These are phyloP conservation scores for Nissolia schottii DNA, from an alignment of 306 rosid genomes.

Conservation along the genomic window DNA sequence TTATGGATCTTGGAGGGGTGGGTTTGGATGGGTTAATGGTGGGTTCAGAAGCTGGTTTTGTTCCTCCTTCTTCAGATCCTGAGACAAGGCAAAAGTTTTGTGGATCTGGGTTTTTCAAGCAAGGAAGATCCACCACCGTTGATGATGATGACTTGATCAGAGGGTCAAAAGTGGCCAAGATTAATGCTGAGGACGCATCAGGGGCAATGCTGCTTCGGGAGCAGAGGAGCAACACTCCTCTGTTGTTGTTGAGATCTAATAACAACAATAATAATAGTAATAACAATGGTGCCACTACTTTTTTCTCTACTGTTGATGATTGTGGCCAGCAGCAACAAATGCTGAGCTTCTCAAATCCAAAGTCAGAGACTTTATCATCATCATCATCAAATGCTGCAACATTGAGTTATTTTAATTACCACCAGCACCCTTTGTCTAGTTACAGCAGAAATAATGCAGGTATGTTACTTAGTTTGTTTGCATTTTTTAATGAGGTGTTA, in stretches of 20 bases:
- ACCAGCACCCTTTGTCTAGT: constrained; percentile 30
- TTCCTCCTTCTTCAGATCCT: constrained; percentile 62
- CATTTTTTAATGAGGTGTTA: too few species aligned
- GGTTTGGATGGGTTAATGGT: constrained; percentile 72
- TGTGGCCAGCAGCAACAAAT: constrained; percentile 54
- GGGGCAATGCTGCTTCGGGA: constrained; percentile 41
- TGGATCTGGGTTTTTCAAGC: constrained; percentile 71
- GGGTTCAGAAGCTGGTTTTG: constrained; percentile 49
- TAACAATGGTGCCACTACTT: constrained; percentile 1
- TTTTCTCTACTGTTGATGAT: constrained; percentile 1
- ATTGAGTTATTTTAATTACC: constrained; percentile 32
- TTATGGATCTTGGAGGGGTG: constrained; percentile 78
- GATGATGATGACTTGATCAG: constrained; percentile 51
- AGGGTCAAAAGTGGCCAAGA: constrained; percentile 45
- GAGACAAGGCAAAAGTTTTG: constrained; percentile 54
- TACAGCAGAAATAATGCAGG: constrained; percentile 54
- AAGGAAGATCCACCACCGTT: constrained; percentile 55
- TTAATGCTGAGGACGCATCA: constrained; percentile 41
- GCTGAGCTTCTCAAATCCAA: constrained; percentile 79
- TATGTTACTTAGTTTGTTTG: too few species aligned
- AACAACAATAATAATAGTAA: not conserved
- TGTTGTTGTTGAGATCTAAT: constrained; percentile 52
- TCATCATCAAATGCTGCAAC: constrained; percentile 23
- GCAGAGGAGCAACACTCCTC: constrained; percentile 13
- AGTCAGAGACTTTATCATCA: constrained; percentile 48